phyloP scores from a whole-genome alignment of 176 grass and related monocot genomes.

The Juncus inflexus region DNA sequence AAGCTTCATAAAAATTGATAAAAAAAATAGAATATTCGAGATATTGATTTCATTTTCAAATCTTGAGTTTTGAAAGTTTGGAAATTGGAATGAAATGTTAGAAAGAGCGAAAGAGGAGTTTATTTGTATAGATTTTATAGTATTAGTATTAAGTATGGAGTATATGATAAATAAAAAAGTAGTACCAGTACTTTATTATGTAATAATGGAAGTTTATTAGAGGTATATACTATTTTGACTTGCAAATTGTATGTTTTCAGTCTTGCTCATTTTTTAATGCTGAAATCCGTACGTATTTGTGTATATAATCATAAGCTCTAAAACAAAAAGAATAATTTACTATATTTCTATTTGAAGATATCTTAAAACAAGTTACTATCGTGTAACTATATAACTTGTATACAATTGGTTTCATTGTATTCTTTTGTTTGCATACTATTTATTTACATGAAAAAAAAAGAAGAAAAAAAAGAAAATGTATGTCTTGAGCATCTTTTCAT shows the following conservation, averaged over 20 bases:
- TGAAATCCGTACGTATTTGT: neutral
- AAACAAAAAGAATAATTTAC: neutral
- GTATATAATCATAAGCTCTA: neutral
- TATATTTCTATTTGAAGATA: neutral
- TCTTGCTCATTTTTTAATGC: too few species aligned
- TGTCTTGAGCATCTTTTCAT: too few species aligned
- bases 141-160: neutral
- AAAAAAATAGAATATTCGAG: neutral
- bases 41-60: constrained; percentile 3
- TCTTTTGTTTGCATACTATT: neutral
- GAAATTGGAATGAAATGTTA: neutral
- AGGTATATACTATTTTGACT: too few species aligned
- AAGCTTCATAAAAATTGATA: constrained; percentile 29
- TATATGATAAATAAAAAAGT: too few species aligned
- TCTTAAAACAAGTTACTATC: constrained; percentile 11
- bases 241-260: too few species aligned
- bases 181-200: too few species aligned
- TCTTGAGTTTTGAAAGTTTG: neutral
- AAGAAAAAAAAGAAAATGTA: constrained; percentile 4
- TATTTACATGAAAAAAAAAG: too few species aligned
- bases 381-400: neutral
- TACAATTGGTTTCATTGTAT: constrained; percentile 1
- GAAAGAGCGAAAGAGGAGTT: neutral
- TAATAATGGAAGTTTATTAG: too few species aligned
- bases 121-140: neutral